Conservation (phyloP, 23 red algal species). For the Gracilariopsis chorda region DNA sequence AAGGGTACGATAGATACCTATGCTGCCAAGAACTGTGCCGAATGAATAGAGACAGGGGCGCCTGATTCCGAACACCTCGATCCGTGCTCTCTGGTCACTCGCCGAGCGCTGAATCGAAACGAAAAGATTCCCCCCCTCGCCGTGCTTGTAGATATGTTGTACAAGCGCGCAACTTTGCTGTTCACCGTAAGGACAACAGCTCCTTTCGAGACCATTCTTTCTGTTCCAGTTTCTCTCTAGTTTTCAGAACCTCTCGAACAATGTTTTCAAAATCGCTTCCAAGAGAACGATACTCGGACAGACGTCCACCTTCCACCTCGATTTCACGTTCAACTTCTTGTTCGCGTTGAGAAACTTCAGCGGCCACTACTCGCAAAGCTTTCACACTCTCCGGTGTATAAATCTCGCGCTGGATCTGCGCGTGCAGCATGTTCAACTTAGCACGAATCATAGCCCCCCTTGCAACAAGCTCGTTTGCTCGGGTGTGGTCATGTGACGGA, state of each 20-base stretch:
- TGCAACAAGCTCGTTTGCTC: neutral
- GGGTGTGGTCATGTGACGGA: neutral
- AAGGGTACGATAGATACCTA: too few relatives aligned
- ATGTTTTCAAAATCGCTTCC: slow-evolving; percentile 12
- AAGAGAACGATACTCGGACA: slow-evolving; percentile 18
- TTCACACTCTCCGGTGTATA: slow-evolving; percentile 17
- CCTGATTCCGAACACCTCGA: too few relatives aligned
- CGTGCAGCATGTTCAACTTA: slow-evolving; percentile 29
- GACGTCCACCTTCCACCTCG: neutral
- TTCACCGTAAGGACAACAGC: neutral
- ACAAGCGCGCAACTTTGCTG: too few relatives aligned
- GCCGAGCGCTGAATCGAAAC: too few relatives aligned
- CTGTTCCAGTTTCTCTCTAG: slow-evolving; percentile 1
- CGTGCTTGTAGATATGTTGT: too few relatives aligned
- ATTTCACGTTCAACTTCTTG: slow-evolving; percentile 11
- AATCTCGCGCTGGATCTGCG: slow-evolving; percentile 3
- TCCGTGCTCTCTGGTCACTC: too few relatives aligned
- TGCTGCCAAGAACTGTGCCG: too few relatives aligned
- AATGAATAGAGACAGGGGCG: too few relatives aligned
- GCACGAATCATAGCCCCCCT: neutral
- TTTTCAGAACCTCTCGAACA: neutral
- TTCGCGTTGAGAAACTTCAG: neutral
- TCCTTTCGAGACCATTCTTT: slow-evolving; percentile 41
- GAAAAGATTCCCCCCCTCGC: too few relatives aligned
- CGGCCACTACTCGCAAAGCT: slow-evolving; percentile 6